Evolutionary conservation across 139 green algal species (phyloP).

Genomic region (Micractinium conductrix): DNA sequence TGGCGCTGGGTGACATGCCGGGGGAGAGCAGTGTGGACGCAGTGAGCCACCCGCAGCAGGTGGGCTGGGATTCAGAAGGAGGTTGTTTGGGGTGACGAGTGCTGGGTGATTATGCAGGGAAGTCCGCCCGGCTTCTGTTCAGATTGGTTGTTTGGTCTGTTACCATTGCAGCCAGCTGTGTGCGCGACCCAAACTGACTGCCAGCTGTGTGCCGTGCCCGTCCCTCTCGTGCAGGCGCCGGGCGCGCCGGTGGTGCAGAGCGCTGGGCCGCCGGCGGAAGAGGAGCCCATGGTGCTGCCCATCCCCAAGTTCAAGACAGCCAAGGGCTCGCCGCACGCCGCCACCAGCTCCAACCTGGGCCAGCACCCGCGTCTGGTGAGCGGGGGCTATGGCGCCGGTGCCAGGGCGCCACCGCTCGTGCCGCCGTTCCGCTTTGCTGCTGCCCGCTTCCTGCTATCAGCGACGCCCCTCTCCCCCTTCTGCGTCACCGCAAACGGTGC

Average conservation of each 20-base stretch:
- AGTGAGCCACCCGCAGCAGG: not conserved
- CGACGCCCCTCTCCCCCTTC: not conserved
- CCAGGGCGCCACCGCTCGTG: not conserved
- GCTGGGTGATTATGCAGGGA: not conserved
- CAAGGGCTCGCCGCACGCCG: no score
- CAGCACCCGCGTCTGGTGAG: not conserved
- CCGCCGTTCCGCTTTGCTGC: not conserved
- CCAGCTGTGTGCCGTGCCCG: no score
- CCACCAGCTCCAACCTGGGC: not conserved
- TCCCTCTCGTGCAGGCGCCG: not conserved
- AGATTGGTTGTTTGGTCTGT: not conserved
- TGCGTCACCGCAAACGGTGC: not conserved
- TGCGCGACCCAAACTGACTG: no score
- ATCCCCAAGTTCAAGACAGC: not conserved
- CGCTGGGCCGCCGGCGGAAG: not conserved
- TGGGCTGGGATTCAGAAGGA: not conserved
- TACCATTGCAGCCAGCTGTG: no score
- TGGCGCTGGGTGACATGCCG: not conserved
- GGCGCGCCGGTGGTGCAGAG: not conserved
- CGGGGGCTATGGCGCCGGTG: not conserved
- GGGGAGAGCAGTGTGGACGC: not conserved
- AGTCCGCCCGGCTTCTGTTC: not conserved
- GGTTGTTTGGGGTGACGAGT: no score
- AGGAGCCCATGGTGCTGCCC: not conserved
- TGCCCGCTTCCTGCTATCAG: no score